A percentile compares a stretch with the other conserved stretches of the same genome.
These are phyloP conservation scores for Auricularia sp. DNA, from an alignment of 768 basidiomycete species.

Conservation along the genomic window DNA sequence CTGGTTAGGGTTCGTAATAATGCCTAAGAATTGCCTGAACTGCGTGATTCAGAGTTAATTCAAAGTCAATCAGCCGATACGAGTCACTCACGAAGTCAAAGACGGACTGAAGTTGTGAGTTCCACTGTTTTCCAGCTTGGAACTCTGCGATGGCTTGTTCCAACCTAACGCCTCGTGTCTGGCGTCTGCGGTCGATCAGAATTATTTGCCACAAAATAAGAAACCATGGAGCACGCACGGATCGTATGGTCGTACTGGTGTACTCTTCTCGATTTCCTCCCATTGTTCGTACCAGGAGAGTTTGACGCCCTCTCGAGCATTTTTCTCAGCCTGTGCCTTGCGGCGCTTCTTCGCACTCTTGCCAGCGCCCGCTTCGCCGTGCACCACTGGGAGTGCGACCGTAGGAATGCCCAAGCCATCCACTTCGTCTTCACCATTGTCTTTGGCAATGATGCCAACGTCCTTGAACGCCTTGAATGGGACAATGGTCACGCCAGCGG, in stretches of 20 bases:
- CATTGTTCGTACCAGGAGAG: background rate
- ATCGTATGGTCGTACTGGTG: background rate
- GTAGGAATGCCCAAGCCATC: constrained; percentile 64
- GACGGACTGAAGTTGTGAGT: background rate
- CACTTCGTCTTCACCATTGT: constrained; percentile 40
- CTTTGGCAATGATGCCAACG: constrained; percentile 40
- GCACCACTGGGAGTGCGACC: constrained; percentile 40
- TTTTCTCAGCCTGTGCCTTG: background rate
- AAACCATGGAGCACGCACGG: background rate
- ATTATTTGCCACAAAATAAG: background rate
- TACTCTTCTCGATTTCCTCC: background rate
- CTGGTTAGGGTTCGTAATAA: constrained; percentile 2
- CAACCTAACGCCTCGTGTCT: background rate
- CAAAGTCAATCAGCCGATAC: background rate
- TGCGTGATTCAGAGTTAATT: background rate
- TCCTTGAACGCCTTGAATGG: constrained; percentile 50
- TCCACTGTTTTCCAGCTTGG: background rate
- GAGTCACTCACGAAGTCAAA: background rate
- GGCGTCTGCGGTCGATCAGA: background rate
- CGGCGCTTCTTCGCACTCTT: background rate
- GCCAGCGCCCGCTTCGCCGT: constrained; percentile 16
- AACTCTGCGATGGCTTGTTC: background rate
- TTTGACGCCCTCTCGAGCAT: background rate
- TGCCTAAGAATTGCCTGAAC: background rate
- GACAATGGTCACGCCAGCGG: constrained; percentile 36